Evolutionary conservation across 83 land plant genomes (phyloP), one percentile per base, ranked within the genome.

Genomic region (Picea engelmannii): DNA sequence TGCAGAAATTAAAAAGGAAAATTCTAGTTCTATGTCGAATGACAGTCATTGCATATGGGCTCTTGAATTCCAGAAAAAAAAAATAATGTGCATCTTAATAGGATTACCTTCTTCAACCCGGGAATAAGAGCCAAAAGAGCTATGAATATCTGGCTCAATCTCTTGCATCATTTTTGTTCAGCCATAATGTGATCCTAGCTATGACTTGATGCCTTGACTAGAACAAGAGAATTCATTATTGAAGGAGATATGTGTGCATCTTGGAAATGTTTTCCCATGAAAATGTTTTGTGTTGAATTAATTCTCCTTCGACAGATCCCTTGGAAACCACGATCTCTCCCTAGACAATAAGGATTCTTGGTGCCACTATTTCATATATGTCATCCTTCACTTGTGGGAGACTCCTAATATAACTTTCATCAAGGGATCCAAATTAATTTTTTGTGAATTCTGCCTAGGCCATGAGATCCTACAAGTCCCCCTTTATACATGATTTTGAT

Each of bases 61-160:
- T 24, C 38, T 27, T 60, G 18, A 6, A 38, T 27, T 16, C 7
- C 58, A 74, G 9, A 6, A 16, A 31, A 15, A 31, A 15, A 27
- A 42, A 20, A 21, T 23, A 66, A 63, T 21, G 21, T 63, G n/a
- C n/a, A 52, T 4, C 5, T 24, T 13, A 27, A 24, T 58, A 16
- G 4, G 11, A n/a, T 21, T 88, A 94, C 96, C 96, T 94, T 92
- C 68, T 94, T 94, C 2, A 94, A 79, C 59, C 95, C 93, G 62
- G 91, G 95, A 21, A 94, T 87, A 65, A 94, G 82, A 8, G 91
- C 89, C 7, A 94, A 92, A 7, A 94, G 84, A 66, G 96, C 91
- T 7, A 92, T 87, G 79, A 94, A 94, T 38, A 87, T 84, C 84
- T 94, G 93, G 78, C 90, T 92, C 35, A 92, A 89, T 83, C 90